Base-by-base conservation (phyloP, 2,329 filamentous ascomycete species). In the Epichloe amarillans region DNA sequence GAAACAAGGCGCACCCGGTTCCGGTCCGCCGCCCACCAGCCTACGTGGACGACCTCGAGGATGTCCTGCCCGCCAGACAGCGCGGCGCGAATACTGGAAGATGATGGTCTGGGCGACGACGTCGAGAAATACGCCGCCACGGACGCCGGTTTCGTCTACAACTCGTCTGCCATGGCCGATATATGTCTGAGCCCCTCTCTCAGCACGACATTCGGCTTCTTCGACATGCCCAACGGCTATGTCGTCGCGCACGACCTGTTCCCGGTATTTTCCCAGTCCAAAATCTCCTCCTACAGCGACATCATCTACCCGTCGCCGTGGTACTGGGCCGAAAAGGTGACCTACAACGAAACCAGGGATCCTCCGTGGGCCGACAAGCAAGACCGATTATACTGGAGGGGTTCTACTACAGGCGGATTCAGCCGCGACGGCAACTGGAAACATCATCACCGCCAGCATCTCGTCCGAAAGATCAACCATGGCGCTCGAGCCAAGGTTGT, bases 271-370 rank as follows among this genome's bases (percentile, higher is more conserved):
- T 95, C 89, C 0, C 89, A 95, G 64, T 94, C 87, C 62, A 97
- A 97, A 65, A 84, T 96, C 56, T 94, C 87, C 3, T 88, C 84
- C 17, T 97, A 89, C 66, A 82, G 86, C 53, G 91, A 98, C 64
- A 91, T 98, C 36, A 66, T 96, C n/a, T 97, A 95, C 62, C 93
- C 93, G 0, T 93, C 88, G 21, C 93, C 91, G 0, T 98, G 93
- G 93, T 97, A 98, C 69, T 97, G 89, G 88, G 82, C 80, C 58
- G 82, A 83, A 46, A 94, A 89, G 67, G 91, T 96, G 4, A 15
- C 97, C 97, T 65, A 75, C 90, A 17, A 75, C 82, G 47, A 64
- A 67, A 2, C 75, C 76, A 55, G 63, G 76, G 93, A 98, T 64
- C 73, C 76, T 51, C 62, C 71, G 0, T 98, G 93, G 93, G 71